Conservation (phyloP, 2,329 filamentous ascomycete species). For the Paecilomyces variotii region DNA sequence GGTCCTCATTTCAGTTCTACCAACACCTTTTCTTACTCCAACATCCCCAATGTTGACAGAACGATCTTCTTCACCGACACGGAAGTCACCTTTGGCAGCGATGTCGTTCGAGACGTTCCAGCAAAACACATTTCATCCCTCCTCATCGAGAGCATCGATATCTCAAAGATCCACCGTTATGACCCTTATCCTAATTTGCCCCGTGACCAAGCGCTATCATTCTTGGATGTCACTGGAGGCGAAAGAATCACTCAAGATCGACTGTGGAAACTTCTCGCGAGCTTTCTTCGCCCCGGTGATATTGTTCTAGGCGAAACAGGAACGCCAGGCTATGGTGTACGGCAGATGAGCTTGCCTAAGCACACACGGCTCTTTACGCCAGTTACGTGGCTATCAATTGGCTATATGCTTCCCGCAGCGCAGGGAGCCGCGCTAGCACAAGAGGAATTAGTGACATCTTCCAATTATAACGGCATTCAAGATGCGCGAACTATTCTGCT, state of each 20-base stretch:
- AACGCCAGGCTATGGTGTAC: neutral
- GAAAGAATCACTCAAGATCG: neutral
- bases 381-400: neutral
- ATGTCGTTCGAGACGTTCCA: neutral
- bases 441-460: neutral
- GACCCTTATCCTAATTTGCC: neutral
- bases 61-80: neutral
- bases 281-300: neutral
- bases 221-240: no score
- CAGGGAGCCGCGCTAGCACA: neutral
- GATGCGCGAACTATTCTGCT: conserved; percentile 55
- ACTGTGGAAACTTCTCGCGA: neutral
- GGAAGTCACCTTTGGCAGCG: neutral
- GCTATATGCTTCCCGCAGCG: neutral
- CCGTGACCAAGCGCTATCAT: no score
- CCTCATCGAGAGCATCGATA: neutral
- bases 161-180: neutral
- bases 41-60: neutral
- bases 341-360: neutral
- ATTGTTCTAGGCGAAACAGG: neutral
- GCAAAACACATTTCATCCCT: neutral
- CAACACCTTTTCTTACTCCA: conserved; percentile 26
- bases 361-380: neutral
- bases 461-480: neutral
- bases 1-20: conserved; percentile 42